Evolutionary conservation across 1,284 basidiomycete species (phyloP), one percentile per base, ranked within the genome.

Genomic region (Ganoderma boninense): DNA sequence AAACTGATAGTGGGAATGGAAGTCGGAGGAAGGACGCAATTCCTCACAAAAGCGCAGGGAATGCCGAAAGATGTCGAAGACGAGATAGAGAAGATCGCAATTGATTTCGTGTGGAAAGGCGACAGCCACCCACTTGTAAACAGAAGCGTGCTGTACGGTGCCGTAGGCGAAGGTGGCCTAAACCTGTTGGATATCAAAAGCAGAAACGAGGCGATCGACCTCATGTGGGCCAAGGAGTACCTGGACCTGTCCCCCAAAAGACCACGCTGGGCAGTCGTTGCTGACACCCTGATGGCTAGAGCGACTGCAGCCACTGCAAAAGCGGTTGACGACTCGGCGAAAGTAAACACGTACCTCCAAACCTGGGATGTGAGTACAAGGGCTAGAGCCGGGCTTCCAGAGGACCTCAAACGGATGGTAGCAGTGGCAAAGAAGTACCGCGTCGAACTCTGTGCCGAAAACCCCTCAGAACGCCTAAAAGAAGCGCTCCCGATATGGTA

Each of bases 31-130:
- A 70, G 60, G 18, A 74, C 74, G 2, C 77, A 76, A 54, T 81
- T 73, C 76, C 77, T 78, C 0, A 71, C 78, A 0, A 71, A 62
- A 16, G 79, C 70, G 0, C 73, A 77, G 46, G 74, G 73, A 0
- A 79, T 79, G 77, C 80, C 75, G 4, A 13, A 44, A 18, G 6
- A n/a, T 0, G 62, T 76, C 7, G 59, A 71, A 26, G 57, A 56
- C 7, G 5, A 16, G 14, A 52, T 75, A 0, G 20, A 20, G 1
- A 65, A 49, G 13, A 8, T 38, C 1, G 57, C 62, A 6, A 18
- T 6, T 14, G n/a, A 42, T 16, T 71, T 71, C 46, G 38, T 69
- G 6, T 71, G 68, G 70, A 44, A 56, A 0, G 65, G 61, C 0
- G 62, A 42, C 18, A n/a, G 0, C 5, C 44, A 38, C 23, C 66